These are phyloP conservation scores for Penicillium dipodomyicola DNA, from an alignment of 495 filamentous ascomycete genomes.

Conservation along the genomic window DNA sequence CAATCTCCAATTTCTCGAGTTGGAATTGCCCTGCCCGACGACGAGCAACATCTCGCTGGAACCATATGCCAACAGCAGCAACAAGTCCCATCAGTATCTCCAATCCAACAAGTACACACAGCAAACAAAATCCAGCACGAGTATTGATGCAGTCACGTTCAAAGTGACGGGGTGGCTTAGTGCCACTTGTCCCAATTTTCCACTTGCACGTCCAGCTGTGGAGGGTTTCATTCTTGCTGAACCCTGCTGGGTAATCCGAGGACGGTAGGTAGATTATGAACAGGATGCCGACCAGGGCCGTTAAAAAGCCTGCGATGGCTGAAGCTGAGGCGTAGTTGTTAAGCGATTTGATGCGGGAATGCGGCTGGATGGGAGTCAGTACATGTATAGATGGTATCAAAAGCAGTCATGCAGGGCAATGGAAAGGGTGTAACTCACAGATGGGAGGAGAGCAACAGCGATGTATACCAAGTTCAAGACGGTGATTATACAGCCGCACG, in stretches of 20 bases:
- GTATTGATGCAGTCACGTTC: constrained; percentile 43
- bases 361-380: constrained; percentile 27
- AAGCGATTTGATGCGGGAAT: constrained; percentile 35
- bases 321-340: constrained; percentile 40
- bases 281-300: constrained; percentile 39
- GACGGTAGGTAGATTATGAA: constrained; percentile 46
- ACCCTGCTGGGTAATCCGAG: constrained; percentile 37
- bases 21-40: constrained; percentile 29
- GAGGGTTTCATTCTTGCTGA: constrained; percentile 44
- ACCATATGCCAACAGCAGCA: constrained; percentile 39
- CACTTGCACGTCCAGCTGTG: constrained; percentile 56
- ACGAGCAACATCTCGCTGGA: constrained; percentile 39
- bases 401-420: background rate
- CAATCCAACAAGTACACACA: constrained; percentile 43
- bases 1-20: constrained; percentile 35
- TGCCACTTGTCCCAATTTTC: constrained; percentile 21
- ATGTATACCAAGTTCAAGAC: constrained; percentile 43
- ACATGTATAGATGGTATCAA: background rate
- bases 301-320: constrained; percentile 39
- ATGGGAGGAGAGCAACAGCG: constrained; percentile 40
- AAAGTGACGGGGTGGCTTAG: constrained; percentile 38
- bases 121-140: constrained; percentile 39
- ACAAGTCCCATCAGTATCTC: constrained; percentile 44
- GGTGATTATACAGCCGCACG: constrained; percentile 45
- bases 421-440: constrained; percentile 31